Percentiles rank a stretch among this genome's conserved stretches.
Conservation (phyloP, 2,329 filamentous ascomycete genomes). For the Sporothrix dimorphospora region DNA sequence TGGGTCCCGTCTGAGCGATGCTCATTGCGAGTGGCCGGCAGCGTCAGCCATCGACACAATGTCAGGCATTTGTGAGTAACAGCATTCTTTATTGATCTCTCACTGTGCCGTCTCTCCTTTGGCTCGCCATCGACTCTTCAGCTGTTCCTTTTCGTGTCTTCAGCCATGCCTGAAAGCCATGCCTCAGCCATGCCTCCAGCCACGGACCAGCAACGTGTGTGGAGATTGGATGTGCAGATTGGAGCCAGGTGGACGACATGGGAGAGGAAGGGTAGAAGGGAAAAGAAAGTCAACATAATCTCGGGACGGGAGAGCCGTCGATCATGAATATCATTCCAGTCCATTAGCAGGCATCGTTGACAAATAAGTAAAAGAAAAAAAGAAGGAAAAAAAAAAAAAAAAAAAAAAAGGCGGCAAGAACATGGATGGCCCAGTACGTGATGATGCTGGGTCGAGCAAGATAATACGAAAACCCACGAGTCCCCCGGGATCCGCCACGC, state of each 20-base stretch:
- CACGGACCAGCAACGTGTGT: neutral
- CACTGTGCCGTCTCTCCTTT: neutral
- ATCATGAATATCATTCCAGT: neutral
- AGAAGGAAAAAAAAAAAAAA: neutral
- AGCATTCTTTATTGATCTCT: neutral
- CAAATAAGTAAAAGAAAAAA: neutral
- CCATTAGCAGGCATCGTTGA: neutral
- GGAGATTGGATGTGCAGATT: neutral
- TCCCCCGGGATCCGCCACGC: neutral
- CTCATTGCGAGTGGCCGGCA: too few relatives aligned
- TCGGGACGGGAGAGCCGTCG: neutral
- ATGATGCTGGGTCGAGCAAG: neutral
- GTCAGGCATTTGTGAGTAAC: neutral
- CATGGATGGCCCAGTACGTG: neutral
- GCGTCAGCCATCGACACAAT: neutral
- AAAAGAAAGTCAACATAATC: neutral
- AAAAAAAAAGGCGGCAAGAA: neutral
- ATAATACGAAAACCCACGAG: neutral
- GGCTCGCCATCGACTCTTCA: neutral
- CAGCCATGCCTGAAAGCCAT: neutral
- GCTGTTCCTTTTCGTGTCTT: neutral
- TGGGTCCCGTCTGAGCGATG: neutral
- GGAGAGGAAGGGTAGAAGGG: neutral
- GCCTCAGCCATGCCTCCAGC: neutral
- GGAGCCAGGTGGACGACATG: neutral